Evolutionary conservation across 306 rosid genomes (phyloP).

Genomic region (Dalbergia cochinchinensis): DNA sequence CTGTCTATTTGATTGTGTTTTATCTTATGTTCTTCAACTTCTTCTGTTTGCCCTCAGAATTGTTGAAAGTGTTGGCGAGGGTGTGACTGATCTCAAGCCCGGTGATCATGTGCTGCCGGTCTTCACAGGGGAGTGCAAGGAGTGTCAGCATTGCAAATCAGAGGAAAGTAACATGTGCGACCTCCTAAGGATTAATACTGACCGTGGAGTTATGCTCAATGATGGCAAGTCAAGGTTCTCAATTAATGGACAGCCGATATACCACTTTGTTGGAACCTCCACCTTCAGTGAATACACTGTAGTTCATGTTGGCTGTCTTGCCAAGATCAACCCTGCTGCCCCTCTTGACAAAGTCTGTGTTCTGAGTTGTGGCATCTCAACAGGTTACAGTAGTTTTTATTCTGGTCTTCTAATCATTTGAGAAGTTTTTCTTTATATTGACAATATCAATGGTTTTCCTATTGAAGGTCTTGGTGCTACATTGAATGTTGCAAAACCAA

Average conservation of each 20-base stretch:
- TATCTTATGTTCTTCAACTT: neutral
- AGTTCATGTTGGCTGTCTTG: slow-evolving; percentile 54
- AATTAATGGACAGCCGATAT: slow-evolving; percentile 51
- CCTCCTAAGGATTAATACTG: slow-evolving; percentile 57
- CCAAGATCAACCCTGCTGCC: slow-evolving; percentile 55
- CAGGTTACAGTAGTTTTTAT: slow-evolving; percentile 20
- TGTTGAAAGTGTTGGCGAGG: slow-evolving; percentile 60
- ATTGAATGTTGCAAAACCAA: slow-evolving; percentile 44
- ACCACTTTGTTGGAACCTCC: slow-evolving; percentile 57
- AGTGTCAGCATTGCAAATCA: slow-evolving; percentile 56
- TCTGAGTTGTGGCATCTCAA: slow-evolving; percentile 59
- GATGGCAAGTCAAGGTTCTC: slow-evolving; percentile 57
- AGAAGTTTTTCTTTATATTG: neutral
- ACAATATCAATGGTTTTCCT: neutral
- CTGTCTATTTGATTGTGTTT: neutral
- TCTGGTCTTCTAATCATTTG: neutral
- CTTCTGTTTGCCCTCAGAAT: slow-evolving; percentile 41
- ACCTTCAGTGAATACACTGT: slow-evolving; percentile 61
- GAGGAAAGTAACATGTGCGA: slow-evolving; percentile 62
- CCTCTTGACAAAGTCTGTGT: slow-evolving; percentile 56
- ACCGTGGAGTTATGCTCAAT: slow-evolving; percentile 54
- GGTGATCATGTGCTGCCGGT: slow-evolving; percentile 62
- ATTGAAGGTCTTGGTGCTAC: slow-evolving; percentile 46
- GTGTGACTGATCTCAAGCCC: slow-evolving; percentile 42
- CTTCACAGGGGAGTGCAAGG: slow-evolving; percentile 58